Evolutionary conservation across 1,284 basidiomycete species (phyloP).

Genomic region (Malassezia slooffiae): DNA sequence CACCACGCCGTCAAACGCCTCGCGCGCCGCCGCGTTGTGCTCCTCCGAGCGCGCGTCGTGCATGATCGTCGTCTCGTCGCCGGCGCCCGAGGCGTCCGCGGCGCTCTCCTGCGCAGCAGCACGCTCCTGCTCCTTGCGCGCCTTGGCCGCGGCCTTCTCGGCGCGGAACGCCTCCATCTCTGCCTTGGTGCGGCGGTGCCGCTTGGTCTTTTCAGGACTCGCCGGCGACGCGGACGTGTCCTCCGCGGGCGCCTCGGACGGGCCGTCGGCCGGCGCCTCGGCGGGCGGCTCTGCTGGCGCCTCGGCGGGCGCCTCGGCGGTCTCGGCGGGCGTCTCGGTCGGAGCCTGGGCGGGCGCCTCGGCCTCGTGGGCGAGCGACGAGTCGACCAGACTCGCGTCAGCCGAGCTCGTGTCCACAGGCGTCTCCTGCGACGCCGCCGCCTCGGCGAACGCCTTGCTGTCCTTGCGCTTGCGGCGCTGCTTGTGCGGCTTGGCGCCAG

Average conservation of each 20-base stretch:
- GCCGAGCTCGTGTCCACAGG: neutral
- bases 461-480: neutral
- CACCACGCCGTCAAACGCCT: constrained; percentile 4
- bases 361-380: neutral
- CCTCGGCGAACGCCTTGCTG: neutral
- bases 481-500: neutral
- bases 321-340: no score
- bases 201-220: constrained; percentile 3
- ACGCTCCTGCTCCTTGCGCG: constrained; percentile 7
- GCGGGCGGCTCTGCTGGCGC: neutral
- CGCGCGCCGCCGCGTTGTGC: neutral
- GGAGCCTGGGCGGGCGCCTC: neutral
- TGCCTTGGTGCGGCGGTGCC: constrained; percentile 13
- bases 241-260: neutral
- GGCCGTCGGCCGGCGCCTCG: neutral
- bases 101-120: neutral
- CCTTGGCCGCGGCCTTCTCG: constrained; percentile 13
- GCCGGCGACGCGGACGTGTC: neutral
- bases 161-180: constrained; percentile 18
- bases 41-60: constrained; percentile 9
- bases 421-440: neutral
- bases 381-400: neutral
- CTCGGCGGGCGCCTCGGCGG: neutral
- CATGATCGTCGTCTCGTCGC: constrained; percentile 12
- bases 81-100: neutral